Evolutionary conservation across 169 alveolate genomes (phyloP).

Genomic region (Eimeria maxima): DNA sequence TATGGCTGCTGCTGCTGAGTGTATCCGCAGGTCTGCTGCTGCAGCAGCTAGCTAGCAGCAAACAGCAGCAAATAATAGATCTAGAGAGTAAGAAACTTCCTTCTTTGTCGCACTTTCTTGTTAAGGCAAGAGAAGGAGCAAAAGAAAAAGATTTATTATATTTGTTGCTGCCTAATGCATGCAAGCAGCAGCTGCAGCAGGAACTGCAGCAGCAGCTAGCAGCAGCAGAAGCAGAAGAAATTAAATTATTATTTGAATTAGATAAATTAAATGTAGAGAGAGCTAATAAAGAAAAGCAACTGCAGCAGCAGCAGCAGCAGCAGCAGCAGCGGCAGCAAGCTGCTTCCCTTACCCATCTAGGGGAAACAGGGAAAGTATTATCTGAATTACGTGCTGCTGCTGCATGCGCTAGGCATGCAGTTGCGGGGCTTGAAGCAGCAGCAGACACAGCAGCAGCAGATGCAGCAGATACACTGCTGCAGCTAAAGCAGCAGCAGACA

Average conservation of each 20-base stretch:
- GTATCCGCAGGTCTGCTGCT: neutral
- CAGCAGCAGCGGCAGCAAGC: neutral
- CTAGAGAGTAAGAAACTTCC: neutral
- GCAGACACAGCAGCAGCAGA: neutral
- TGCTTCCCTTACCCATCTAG: neutral
- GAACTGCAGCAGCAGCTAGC: neutral
- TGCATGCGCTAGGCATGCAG: conserved; percentile 31
- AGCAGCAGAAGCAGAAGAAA: neutral
- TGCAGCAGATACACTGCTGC: neutral
- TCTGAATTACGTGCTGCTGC: conserved; percentile 1
- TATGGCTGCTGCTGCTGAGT: neutral
- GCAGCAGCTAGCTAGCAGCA: neutral
- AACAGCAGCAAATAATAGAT: neutral
- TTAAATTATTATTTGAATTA: neutral
- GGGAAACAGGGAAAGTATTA: neutral
- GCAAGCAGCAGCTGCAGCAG: neutral
- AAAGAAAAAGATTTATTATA: neutral
- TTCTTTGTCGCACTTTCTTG: neutral
- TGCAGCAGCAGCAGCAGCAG: conserved; percentile 42
- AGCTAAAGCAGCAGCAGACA: neutral
- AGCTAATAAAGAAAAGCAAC: neutral
- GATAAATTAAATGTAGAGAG: neutral
- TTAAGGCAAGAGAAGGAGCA: neutral
- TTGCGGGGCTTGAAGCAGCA: neutral
- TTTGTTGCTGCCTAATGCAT: neutral